Base-by-base conservation (phyloP, 345 rosid genomes). In the Alliaria petiolata region DNA sequence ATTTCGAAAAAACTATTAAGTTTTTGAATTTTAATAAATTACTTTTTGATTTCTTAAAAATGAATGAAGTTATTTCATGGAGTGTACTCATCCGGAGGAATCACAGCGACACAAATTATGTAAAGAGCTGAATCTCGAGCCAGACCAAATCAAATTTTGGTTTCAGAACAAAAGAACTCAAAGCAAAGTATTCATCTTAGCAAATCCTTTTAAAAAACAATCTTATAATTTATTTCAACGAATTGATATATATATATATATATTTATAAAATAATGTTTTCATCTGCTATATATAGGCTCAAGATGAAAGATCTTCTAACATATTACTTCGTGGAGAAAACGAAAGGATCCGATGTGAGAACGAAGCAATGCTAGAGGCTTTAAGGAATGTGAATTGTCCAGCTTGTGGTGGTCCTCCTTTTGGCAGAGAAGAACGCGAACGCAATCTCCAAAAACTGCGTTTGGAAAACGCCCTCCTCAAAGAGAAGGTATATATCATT, bases 131-230 rank as follows among this genome's bases (percentile, higher is more conserved):
- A 77, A 84, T 4, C 81, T 91, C 0, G 86, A 76, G 10, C 53
- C 68, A 3, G 78, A 71, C 55, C 96, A 89, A 67, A 64, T 91
- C 76, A 91, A 86, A 35, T 89, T 89, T 58, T 91, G 97, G 97
- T 91, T 91, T 67, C 96, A 89, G 20, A 89, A 89, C 81, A 91
- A 86, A 66, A 80, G 96, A 58, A 87, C 93, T 34, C 96, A 89
- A 44, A 54, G 56, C 22, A 91, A 85, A 90, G 97, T 87, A 49
- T 30, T 8, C 22, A 59, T 47, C 60, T 65, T 26, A 16, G 9
- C 59, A 73, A 44, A 50, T 40, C 4, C 4, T 64, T 26, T 19
- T 31, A 14, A 14, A 6, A 72, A 28, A 33, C 31, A 26, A 9
- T 30, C 0, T 55, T 36, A 5, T n/a, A 14, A 4, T 40, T 55